phyloP scores from a whole-genome alignment of 768 basidiomycete species.

The Boletus eberwhitei region DNA sequence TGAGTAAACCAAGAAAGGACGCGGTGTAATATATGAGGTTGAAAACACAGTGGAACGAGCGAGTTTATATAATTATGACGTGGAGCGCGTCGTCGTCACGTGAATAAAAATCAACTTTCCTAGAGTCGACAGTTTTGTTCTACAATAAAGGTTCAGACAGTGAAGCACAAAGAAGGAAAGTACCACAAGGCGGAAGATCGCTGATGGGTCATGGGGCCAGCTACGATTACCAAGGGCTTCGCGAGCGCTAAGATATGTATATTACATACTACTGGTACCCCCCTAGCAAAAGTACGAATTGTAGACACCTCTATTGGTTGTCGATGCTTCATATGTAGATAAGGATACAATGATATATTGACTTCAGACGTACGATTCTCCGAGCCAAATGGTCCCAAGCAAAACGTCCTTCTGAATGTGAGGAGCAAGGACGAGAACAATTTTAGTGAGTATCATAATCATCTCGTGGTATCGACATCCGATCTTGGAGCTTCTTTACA shows the following conservation, averaged over 20 bases:
- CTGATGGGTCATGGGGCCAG: too few species aligned
- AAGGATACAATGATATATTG: slow-evolving; percentile 4
- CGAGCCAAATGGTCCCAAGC: not conserved
- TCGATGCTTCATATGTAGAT: not conserved
- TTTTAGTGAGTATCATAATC: not conserved
- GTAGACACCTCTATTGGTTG: not conserved
- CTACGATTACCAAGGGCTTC: not conserved
- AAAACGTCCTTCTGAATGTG: not conserved
- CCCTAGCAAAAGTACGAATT: not conserved
- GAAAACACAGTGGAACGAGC: not conserved
- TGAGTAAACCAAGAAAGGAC: not conserved
- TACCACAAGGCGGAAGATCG: too few species aligned
- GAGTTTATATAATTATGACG: too few species aligned
- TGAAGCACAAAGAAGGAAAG: too few species aligned
- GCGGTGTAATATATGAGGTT: not conserved
- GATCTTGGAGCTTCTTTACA: slow-evolving; percentile 14
- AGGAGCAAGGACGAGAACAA: not conserved
- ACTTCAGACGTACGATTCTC: not conserved
- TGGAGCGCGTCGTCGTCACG: slow-evolving; percentile 19
- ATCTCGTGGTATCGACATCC: not conserved
- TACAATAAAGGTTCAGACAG: too few species aligned
- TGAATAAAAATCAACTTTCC: slow-evolving; percentile 17
- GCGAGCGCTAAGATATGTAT: not conserved
- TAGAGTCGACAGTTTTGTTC: too few species aligned
- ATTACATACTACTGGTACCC: not conserved